Evolutionary conservation across 139 green algal genomes (phyloP).

Genomic region (Ostreobium quekettii): DNA sequence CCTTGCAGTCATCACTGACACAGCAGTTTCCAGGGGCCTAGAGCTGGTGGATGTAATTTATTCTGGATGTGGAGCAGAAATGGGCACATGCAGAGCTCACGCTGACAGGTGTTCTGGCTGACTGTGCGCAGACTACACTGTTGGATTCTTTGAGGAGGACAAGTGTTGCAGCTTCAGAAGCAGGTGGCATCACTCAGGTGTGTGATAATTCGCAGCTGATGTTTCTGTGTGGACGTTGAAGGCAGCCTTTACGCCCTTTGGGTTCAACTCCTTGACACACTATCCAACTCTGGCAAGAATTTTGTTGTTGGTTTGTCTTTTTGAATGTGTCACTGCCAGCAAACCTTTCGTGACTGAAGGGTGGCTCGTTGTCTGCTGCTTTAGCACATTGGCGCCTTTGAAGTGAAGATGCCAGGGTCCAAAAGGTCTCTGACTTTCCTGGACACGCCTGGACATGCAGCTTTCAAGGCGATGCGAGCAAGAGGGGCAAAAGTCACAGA

Average conservation of each 20-base stretch:
- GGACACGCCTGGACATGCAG: slow-evolving; percentile 89
- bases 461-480: slow-evolving; percentile 81
- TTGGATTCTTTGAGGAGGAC: slow-evolving; percentile 78
- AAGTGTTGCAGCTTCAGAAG: slow-evolving; percentile 76
- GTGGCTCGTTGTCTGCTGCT: not conserved
- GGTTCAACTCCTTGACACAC: too few species aligned
- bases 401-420: slow-evolving; percentile 58
- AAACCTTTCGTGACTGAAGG: not conserved
- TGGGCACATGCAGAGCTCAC: not conserved
- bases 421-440: slow-evolving; percentile 70
- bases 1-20: too few species aligned
- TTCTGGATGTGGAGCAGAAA: not conserved
- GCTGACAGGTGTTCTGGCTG: too few species aligned
- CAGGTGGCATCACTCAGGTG: slow-evolving; percentile 87
- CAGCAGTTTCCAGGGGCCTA: too few species aligned
- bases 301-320: slow-evolving; percentile 8
- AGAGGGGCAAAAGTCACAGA: slow-evolving; percentile 73
- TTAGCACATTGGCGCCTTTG: slow-evolving; percentile 86
- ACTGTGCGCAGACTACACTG: slow-evolving; percentile 65
- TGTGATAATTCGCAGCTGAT: too few species aligned
- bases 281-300: not conserved
- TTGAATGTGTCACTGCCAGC: slow-evolving; percentile 1
- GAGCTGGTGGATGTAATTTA: too few species aligned
- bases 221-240: too few species aligned
- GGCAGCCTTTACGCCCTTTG: too few species aligned